Base-by-base conservation (phyloP, 495 filamentous ascomycete genomes). In the Daldinia decipiens region DNA sequence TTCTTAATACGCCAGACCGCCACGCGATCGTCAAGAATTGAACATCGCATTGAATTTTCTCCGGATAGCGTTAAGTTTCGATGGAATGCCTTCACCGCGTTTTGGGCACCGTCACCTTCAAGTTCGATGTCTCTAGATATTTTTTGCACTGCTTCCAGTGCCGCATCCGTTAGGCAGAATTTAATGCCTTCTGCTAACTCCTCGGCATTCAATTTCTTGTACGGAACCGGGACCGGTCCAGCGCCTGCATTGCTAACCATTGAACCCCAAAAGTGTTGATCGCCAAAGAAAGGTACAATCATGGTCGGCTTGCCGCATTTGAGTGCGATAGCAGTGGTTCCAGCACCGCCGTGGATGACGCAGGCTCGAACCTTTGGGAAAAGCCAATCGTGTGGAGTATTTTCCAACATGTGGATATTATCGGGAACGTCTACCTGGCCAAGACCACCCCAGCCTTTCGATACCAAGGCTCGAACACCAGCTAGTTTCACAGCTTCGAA, bases 261-360 rank as follows among this genome's bases (percentile, higher is more conserved):
- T 4, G 83, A 78, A 9, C 92, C 93, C 93, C 93, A 97, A 77
- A 95, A 95, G 15, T 87, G 84, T 78, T 97, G 93, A 67, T 91
- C 89, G 0, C 89, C 89, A 70, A 91, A 91, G 76, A 91, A 91
- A 5, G 89, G 88, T 1, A 91, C 87, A 31, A 91, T 81, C 82
- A 91, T 87, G 17, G 87, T 90, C 21, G 89, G 89, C 65, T 83
- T 87, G 0, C 87, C 89, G 60, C 83, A 87, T 73, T 87, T 88
- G 26, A 91, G 81, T 15, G 87, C 86, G 19, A 88, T 89, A 3
- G 89, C 89, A 5, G 89, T 90, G 0, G 89, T 91, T 2, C 89
- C 89, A 1, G 89, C 89, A 1, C 89, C 89, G 3, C 89, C 89
- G 65, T 91, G 89, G 60, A 90, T 89, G 1, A 91, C 84, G 19